phyloP scores from a whole-genome alignment of 176 grass and related monocot species.

The Juncus inflexus region DNA sequence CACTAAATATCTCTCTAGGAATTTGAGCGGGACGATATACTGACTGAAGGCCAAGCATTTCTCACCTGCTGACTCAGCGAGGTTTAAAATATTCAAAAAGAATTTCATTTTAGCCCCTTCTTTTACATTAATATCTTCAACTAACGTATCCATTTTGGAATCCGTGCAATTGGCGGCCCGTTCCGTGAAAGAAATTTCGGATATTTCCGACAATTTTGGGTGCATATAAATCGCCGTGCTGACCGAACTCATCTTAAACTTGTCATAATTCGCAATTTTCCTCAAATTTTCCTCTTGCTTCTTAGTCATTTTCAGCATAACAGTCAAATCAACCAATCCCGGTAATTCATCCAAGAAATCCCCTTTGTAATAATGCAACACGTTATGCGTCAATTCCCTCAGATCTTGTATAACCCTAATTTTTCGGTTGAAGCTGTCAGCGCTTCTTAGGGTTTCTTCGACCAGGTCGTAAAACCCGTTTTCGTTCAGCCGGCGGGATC shows the following conservation, averaged over 20 bases:
- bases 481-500: slow-evolving; percentile 36
- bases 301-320: slow-evolving; percentile 59
- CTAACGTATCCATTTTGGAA: slow-evolving; percentile 45
- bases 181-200: slow-evolving; percentile 58
- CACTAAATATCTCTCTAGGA: slow-evolving; percentile 82
- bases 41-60: slow-evolving; percentile 87
- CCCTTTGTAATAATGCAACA: slow-evolving; percentile 95
- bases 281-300: slow-evolving; percentile 55
- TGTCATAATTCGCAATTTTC: slow-evolving; percentile 55
- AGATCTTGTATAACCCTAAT: slow-evolving; percentile 77
- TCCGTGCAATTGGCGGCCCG: slow-evolving; percentile 39
- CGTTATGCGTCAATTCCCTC: slow-evolving; percentile 77
- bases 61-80: slow-evolving; percentile 69
- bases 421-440: slow-evolving; percentile 74
- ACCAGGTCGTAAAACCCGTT: slow-evolving; percentile 53
- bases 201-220: slow-evolving; percentile 60
- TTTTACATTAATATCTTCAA: slow-evolving; percentile 42
- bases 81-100: slow-evolving; percentile 73
- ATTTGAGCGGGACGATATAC: slow-evolving; percentile 79
- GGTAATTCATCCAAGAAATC: slow-evolving; percentile 92
- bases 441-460: slow-evolving; percentile 62
- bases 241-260: slow-evolving; percentile 64
- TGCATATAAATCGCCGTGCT: slow-evolving; percentile 69
- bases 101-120: slow-evolving; percentile 90
- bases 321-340: slow-evolving; percentile 73